Base-by-base conservation (phyloP, 2,329 filamentous ascomycete genomes). In the Sclerotinia borealis region DNA sequence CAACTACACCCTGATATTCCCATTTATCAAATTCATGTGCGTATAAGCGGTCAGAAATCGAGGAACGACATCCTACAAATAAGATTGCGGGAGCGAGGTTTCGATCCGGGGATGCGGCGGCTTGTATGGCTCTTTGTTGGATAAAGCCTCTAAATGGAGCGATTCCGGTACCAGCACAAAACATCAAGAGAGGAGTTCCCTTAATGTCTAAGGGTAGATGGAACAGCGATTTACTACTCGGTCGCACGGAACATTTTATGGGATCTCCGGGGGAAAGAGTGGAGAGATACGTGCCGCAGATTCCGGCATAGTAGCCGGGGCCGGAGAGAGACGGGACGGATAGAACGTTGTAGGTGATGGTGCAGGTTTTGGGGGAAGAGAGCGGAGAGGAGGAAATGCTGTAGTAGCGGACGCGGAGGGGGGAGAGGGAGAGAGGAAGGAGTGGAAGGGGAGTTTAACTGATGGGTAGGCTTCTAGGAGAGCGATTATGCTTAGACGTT, bases 391-490 rank as follows among this genome's bases (percentile, higher is more conserved):
- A 41, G n/a, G 56, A 41, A 1, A 60, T 51, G 8, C 34, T 51
- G 43, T 41, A 60, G 22, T 60, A 51, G 17, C 58, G 34, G 22
- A 41, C 22, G 9, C 22, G 25, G 2, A 51, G 15, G 9, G 34
- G 47, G 15, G 45, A 19, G 9, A 60, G 55, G 10, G 19, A 48
- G 41, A 29, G 15, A 59, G 13, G 15, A 37, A 59, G 3, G 31
- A 5, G n/a, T 11, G 9, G 3, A 59, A 43, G 5, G 13, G 31
- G 60, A 51, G 39, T 34, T 31, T 52, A 2, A 52, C 10, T 36
- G 52, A 56, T 6, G 82, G 79, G 72, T 86, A 87, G 10, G 81
- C 79, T 70, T 90, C 86, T 1, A 93, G 79, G 1, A 93, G 78
- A 64, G 92, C 88, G 8, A 93, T 78, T 0, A 89, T 76, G 0